phyloP scores from a whole-genome alignment of 257 asterid genomes.

The Primulina eburnea region DNA sequence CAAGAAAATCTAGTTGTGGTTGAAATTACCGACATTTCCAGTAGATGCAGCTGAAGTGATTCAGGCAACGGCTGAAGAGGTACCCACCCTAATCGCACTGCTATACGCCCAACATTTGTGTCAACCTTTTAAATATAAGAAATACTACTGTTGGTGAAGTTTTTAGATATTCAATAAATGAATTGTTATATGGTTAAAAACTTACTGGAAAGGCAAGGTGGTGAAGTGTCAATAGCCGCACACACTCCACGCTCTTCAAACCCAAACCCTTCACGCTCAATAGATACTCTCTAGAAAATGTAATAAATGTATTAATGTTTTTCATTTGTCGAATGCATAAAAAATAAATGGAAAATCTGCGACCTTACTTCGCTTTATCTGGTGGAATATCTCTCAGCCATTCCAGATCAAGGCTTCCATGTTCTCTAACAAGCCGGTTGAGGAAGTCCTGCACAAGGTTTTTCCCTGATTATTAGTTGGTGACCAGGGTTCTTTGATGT shows the following conservation, averaged over 20 bases:
- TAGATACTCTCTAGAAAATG: slow-evolving; percentile 43
- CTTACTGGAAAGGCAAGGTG: slow-evolving; percentile 63
- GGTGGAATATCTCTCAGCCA: neutral
- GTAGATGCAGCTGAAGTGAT: slow-evolving; percentile 57
- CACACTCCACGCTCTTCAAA: slow-evolving; percentile 56
- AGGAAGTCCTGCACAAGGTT: neutral
- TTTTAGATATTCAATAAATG: slow-evolving; percentile 10
- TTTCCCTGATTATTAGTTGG: neutral
- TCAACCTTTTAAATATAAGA: slow-evolving; percentile 37
- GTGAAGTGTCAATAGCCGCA: slow-evolving; percentile 56
- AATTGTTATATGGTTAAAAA: slow-evolving; percentile 8
- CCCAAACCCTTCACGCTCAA: slow-evolving; percentile 56
- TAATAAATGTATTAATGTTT: neutral
- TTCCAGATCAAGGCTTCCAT: neutral
- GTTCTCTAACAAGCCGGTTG: neutral
- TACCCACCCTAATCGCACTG: slow-evolving; percentile 62
- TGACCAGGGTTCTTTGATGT: neutral
- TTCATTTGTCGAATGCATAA: neutral
- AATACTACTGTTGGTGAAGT: slow-evolving; percentile 7
- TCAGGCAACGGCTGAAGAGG: slow-evolving; percentile 61
- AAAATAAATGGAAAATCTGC: neutral
- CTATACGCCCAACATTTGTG: slow-evolving; percentile 57
- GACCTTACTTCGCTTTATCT: neutral
- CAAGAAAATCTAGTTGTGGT: slow-evolving; percentile 6
- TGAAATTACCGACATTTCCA: slow-evolving; percentile 43